Evolutionary conservation across 164 flowering plant species (phyloP).

Genomic region (Vitis amurensis): DNA sequence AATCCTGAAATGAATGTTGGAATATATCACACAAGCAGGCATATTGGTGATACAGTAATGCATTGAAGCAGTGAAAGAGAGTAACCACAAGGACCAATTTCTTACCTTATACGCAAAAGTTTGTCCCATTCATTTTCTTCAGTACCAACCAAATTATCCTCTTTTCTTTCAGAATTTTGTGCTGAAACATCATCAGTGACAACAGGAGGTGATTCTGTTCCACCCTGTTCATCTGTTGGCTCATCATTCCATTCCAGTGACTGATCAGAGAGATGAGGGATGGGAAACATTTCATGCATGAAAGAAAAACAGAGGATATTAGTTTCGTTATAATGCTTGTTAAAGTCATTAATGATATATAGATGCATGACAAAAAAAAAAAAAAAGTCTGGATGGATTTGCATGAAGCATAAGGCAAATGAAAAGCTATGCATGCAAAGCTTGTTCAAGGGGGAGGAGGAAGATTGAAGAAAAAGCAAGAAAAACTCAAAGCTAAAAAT

Average conservation of each 20-base stretch:
- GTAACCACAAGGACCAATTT: slow-evolving; percentile 2
- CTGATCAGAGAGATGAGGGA: slow-evolving; percentile 31
- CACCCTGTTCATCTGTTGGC: slow-evolving; percentile 67
- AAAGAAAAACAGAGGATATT: neutral
- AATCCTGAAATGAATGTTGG: too few species aligned
- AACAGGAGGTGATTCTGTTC: slow-evolving; percentile 46
- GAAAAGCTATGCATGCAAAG: neutral
- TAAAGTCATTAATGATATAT: neutral
- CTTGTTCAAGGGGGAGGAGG: too few species aligned
- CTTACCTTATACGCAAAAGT: slow-evolving; percentile 84
- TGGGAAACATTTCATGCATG: neutral
- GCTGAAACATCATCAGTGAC: slow-evolving; percentile 41
- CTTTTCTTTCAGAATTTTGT: slow-evolving; percentile 64
- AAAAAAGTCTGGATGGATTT: neutral
- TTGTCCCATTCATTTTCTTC: slow-evolving; percentile 99
- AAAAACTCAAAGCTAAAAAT: neutral
- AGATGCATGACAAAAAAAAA: slow-evolving; percentile 1
- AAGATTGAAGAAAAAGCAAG: neutral
- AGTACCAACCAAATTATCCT: slow-evolving; percentile 34
- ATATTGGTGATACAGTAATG: neutral
- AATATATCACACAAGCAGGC: too few species aligned
- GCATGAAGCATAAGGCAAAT: too few species aligned
- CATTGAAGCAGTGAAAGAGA: neutral
- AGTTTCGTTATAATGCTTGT: neutral
- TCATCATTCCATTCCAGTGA: slow-evolving; percentile 97